phyloP scores from a whole-genome alignment of 1,139 yeast species.

The Diutina neorugosa region DNA sequence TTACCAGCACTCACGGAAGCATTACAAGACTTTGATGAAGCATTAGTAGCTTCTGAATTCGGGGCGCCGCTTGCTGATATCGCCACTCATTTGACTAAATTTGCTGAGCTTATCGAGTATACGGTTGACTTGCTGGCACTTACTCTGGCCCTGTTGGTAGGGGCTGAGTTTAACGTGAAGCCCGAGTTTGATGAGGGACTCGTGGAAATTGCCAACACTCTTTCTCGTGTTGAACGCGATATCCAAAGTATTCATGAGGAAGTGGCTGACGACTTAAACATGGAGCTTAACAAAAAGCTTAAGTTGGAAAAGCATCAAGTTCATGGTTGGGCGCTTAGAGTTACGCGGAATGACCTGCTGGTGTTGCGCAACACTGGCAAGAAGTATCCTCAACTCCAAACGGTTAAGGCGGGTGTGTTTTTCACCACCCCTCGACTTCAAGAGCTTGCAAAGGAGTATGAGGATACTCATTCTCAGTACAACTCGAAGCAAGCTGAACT shows the following conservation, averaged over 20 bases:
- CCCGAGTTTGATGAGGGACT: slow-evolving; percentile 83
- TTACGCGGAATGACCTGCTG: slow-evolving; percentile 80
- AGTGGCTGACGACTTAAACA: slow-evolving; percentile 61
- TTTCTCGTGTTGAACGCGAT: slow-evolving; percentile 41
- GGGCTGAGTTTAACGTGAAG: slow-evolving; percentile 66
- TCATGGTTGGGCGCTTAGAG: slow-evolving; percentile 90
- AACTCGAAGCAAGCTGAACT: slow-evolving; percentile 63
- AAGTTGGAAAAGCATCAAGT: slow-evolving; percentile 77
- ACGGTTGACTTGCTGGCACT: slow-evolving; percentile 81
- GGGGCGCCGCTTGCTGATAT: slow-evolving; percentile 36
- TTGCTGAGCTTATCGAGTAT: slow-evolving; percentile 81
- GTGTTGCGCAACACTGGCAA: slow-evolving; percentile 52
- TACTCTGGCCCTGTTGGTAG: slow-evolving; percentile 35
- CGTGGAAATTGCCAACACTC: slow-evolving; percentile 42
- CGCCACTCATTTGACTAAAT: slow-evolving; percentile 43
- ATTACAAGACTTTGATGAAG: slow-evolving; percentile 15
- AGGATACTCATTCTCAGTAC: slow-evolving; percentile 52
- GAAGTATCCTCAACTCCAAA: slow-evolving; percentile 66
- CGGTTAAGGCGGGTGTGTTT: slow-evolving; percentile 89
- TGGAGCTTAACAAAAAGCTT: slow-evolving; percentile 78
- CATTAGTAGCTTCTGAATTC: neutral
- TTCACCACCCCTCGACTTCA: slow-evolving; percentile 65
- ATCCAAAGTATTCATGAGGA: slow-evolving; percentile 51
- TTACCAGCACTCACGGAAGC: slow-evolving; percentile 53
- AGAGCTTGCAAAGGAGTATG: slow-evolving; percentile 46